These are phyloP conservation scores for Pseudocercospora eumusae DNA, from an alignment of 2,329 filamentous ascomycete genomes.

Conservation along the genomic window DNA sequence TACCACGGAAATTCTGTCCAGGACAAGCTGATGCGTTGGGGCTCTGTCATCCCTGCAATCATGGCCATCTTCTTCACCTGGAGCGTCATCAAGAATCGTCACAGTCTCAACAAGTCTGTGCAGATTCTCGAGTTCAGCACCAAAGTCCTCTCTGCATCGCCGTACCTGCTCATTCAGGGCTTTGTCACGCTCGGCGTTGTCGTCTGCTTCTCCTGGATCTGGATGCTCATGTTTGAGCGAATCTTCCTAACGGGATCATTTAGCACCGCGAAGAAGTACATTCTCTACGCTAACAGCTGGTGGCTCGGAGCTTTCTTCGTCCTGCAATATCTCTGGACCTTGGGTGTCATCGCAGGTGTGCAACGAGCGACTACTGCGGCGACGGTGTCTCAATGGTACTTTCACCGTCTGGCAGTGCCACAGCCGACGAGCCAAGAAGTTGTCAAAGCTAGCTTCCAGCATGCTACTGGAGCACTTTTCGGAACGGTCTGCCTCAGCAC, in stretches of 20 bases:
- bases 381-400: constrained; percentile 98
- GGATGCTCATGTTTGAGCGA: constrained; percentile 94
- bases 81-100: constrained; percentile 75
- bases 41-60: constrained; percentile 72
- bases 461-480: constrained; percentile 83
- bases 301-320: constrained; percentile 93
- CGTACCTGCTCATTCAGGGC: constrained; percentile 79
- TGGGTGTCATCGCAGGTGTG: constrained; percentile 81
- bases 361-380: constrained; percentile 91
- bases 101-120: constrained; percentile 78
- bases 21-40: constrained; percentile 85
- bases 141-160: constrained; percentile 80
- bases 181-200: constrained; percentile 73
- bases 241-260: constrained; percentile 93
- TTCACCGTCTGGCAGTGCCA: constrained; percentile 82
- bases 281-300: constrained; percentile 88
- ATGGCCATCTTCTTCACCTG: constrained; percentile 79
- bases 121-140: constrained; percentile 90
- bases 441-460: constrained; percentile 76
- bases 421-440: constrained; percentile 76
- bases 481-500: constrained; percentile 90
- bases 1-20: constrained; percentile 78
- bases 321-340: constrained; percentile 91
- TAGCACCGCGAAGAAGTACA: constrained; percentile 61
- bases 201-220: constrained; percentile 90